A percentile compares a stretch with the other conserved stretches of the same genome.
Evolutionary conservation across 805 yeast genomes (phyloP).

Genomic region (Ogataea trehalophila): DNA sequence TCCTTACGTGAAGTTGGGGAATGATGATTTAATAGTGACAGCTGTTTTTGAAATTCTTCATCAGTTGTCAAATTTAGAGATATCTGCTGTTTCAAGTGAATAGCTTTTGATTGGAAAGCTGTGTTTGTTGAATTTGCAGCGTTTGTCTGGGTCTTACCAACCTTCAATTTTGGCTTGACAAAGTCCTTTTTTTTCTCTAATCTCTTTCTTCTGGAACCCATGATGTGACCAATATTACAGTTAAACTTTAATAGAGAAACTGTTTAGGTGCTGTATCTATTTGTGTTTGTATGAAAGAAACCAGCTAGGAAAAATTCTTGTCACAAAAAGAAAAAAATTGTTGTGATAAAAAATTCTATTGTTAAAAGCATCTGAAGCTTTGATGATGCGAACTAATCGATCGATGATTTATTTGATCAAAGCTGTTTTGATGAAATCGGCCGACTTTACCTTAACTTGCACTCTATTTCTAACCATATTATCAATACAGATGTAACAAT

Average conservation of each 20-base stretch:
- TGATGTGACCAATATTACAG: slow-evolving; percentile 13
- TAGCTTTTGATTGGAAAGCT: slow-evolving; percentile 67
- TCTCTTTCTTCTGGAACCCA: slow-evolving; percentile 53
- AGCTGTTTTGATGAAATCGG: not conserved
- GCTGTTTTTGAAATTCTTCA: slow-evolving; percentile 50
- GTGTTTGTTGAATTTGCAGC: slow-evolving; percentile 81
- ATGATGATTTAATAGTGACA: slow-evolving; percentile 74
- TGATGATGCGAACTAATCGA: too few species aligned
- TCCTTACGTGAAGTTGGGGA: slow-evolving; percentile 67
- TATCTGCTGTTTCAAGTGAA: slow-evolving; percentile 37
- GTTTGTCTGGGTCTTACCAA: slow-evolving; percentile 75
- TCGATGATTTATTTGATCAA: too few species aligned
- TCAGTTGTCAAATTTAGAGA: slow-evolving; percentile 25
- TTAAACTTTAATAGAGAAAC: not conserved
- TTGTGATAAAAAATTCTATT: too few species aligned
- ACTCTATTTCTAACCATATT: not conserved
- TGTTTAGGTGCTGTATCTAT: not conserved
- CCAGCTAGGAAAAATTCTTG: not conserved
- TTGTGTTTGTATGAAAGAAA: not conserved
- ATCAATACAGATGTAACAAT: not conserved
- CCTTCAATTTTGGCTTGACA: slow-evolving; percentile 72
- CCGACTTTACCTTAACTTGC: not conserved
- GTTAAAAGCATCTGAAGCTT: too few species aligned
- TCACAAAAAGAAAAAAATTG: too few species aligned
- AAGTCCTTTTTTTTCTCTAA: slow-evolving; percentile 70